These are phyloP conservation scores for Erysimum pusillum DNA, from an alignment of 441 rosid genomes.

Conservation along the genomic window DNA sequence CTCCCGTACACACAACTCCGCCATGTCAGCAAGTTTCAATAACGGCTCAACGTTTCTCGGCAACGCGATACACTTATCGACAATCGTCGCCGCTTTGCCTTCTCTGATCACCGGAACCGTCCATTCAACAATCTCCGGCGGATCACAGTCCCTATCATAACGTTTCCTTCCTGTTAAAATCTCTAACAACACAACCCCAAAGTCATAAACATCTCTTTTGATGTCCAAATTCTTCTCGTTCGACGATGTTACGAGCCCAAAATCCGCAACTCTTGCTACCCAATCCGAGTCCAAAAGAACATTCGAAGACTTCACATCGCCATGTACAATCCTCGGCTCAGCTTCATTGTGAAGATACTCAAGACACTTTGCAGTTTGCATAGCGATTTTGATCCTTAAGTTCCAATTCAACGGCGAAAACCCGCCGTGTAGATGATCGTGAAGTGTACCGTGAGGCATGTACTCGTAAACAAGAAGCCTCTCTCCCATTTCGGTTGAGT, in stretches of 20 bases:
- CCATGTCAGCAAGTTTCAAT: slow-evolving; percentile 76
- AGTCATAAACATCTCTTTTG: slow-evolving; percentile 70
- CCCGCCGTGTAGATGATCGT: slow-evolving; percentile 72
- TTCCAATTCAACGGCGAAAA: slow-evolving; percentile 70
- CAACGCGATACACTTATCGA: slow-evolving; percentile 64
- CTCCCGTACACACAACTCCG: slow-evolving; percentile 66
- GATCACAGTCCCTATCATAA: slow-evolving; percentile 66
- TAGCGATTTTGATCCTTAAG: slow-evolving; percentile 57
- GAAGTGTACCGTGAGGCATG: slow-evolving; percentile 75
- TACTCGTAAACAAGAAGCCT: slow-evolving; percentile 72
- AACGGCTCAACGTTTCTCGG: slow-evolving; percentile 79
- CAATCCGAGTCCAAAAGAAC: slow-evolving; percentile 85
- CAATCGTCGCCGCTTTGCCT: slow-evolving; percentile 65
- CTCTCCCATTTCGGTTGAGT: slow-evolving; percentile 78
- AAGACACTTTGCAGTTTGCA: slow-evolving; percentile 71
- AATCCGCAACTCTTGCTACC: slow-evolving; percentile 88
- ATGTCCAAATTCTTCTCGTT: slow-evolving; percentile 60
- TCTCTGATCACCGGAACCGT: slow-evolving; percentile 64
- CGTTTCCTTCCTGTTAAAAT: slow-evolving; percentile 88
- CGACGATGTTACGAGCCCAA: slow-evolving; percentile 69
- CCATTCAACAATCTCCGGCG: slow-evolving; percentile 77
- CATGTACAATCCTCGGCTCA: slow-evolving; percentile 69
- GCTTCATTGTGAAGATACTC: slow-evolving; percentile 83
- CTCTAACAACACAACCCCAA: slow-evolving; percentile 82
- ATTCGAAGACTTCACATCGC: slow-evolving; percentile 76